Base-by-base conservation (phyloP, 2,329 filamentous ascomycete genomes). In the Diaporthe capsici region DNA sequence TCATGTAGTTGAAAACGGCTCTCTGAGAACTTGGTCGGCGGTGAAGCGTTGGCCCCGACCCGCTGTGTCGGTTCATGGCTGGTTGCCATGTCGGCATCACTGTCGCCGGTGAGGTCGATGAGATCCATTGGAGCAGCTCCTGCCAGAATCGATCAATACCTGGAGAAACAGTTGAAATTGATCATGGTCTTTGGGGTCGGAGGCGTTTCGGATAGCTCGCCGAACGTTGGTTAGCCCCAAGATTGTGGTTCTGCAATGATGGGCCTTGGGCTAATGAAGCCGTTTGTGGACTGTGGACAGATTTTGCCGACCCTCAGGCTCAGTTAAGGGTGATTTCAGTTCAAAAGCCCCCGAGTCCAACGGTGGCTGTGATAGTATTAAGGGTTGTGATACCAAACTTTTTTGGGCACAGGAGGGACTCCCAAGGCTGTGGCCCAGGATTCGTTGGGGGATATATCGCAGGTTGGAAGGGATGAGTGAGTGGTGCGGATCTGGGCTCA, bases 1-100 rank as follows among this genome's bases (percentile, higher is more conserved):
- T 76, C 73, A 17, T 76, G 61, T n/a, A 72, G 57, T 28, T 74
- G 71, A 31, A 74, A 76, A 61, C 74, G 73, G 71, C 71, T 76
- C n/a, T 73, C 74, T 39, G 71, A 76, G 37, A 74, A 76, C 1
- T 47, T 70, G 37, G 37, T 39, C 20, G 60, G 60, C 4, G 44
- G 68, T 37, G 75, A 70, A 31, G 71, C 22, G 51, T 67, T 63
- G 12, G 44, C 28, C 44, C 39, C 76, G 34, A n/a, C 51, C 17
- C 61, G 28, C 42, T 55, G 57, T 15, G 44, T 37, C 31, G 13
- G 31, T 61, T 47, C 73, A 39, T 22, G 57, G 49, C 31, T 42
- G 39, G 44, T 6, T 28, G 72, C 74, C 70, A 75, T 67, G 39
- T 71, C 71, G 47, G 63, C 51, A 22, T 73, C 73, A n/a, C 61